Evolutionary conservation across 1,284 basidiomycete genomes (phyloP), one percentile per base, ranked within the genome.

Genomic region (Ceratobasidium papillatum): DNA sequence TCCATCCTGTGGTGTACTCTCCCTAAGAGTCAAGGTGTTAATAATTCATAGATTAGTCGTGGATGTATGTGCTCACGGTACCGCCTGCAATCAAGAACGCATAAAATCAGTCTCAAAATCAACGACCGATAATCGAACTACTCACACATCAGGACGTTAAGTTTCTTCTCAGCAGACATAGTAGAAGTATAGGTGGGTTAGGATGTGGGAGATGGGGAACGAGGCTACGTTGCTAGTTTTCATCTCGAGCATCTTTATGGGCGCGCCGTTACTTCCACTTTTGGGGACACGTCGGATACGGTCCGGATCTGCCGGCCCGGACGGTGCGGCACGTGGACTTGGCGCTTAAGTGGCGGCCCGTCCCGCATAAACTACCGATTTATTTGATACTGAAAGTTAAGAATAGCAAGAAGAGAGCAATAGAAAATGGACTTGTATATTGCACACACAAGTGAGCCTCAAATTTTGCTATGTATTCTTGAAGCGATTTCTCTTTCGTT

Each of bases 1-100:
- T 95, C 91, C 94, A 96, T 81, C 95, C 95, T 68, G 95, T 97
- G 75, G 95, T 97, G 83, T 97, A 96, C 85, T 96, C 92, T 62
- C 93, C 93, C 90, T 91, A 66, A 19, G 75, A 76, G 45, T 56
- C 38, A 19, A 32, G 59, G n/a, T n/a, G n/a, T n/a, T n/a, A n/a
- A n/a, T n/a, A 30, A 30, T 51, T 2, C 32, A 32, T 52, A 45
- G 59, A 27, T 41, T 17, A 65, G 36, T 43, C 11, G 34, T 19
- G 54, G 68, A 25, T 51, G 32, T 54, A 30, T n/a, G 49, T 61
- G 74, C 75, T 75, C 74, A 78, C 77, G 62, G 75, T 77, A 58
- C 77, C 78, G 51, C 77, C 77, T 76, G 3, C 32, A 36, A 52
- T 25, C 17, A 52, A 43, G 4, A 52, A 34, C 22, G 30, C 27